Base-by-base conservation (phyloP, 1,284 basidiomycete species). In the Tetrapyrgos nigripes region DNA sequence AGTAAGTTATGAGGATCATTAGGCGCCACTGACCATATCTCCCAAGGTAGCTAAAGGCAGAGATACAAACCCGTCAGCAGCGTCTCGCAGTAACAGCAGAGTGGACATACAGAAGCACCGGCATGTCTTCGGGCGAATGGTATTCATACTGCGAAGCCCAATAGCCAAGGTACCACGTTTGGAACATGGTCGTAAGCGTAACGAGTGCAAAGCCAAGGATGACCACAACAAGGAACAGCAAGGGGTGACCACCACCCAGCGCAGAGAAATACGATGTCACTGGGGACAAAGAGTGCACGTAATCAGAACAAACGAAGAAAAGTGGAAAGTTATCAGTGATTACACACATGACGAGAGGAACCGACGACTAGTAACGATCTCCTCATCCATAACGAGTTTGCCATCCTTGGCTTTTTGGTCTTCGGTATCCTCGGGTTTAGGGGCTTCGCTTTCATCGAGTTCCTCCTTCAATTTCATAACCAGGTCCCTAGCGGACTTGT, bases 161-260 rank as follows among this genome's bases (percentile, higher is more conserved):
- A 50, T 75, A 72, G 33, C 83, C 84, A 9, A 86, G 74, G 73
- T 81, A 85, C 75, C 79, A 84, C 1, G 74, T 75, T 62, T 83
- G 78, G 52, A 78, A 74, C 0, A 75, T 70, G 19, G 63, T 62
- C 21, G 60, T 54, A 24, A 67, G 35, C 35, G 74, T 67, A 3
- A 64, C 64, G 3, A 70, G 26, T 9, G 70, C 43, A 51, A 74
- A 57, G 5, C 64, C 62, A 21, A 56, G 50, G 21, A 74, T 26
- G 57, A 69, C 69, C 11, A 66, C 29, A 10, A 62, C 54, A 62
- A 72, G 73, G 64, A 75, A 72, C 23, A 68, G 21, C 19, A 66
- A 5, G 14, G 67, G 67, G 50, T 65, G 48, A 3, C 48, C 52
- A 19, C 75, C 71, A 21, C 74, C 69, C 35, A 75, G 61, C 35